Base-by-base conservation (phyloP, 805 yeast species). In the Yarrowia yakushimensis region DNA sequence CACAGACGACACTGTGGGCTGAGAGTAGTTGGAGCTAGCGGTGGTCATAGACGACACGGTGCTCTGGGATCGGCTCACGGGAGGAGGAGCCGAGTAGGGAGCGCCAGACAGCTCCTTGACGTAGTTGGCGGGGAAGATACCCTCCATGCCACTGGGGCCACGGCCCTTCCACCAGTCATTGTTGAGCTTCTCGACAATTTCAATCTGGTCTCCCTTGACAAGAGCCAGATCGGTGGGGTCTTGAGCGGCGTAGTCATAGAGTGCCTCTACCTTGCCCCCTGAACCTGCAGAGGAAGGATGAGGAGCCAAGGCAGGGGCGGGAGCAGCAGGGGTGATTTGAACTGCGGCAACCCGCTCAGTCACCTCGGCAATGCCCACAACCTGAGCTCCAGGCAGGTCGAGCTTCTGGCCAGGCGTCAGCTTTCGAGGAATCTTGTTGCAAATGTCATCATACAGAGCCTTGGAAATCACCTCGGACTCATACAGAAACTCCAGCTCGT, bases 81-180 rank as follows among this genome's bases (percentile, higher is more conserved):
- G 46, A 22, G 67, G 65, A 63, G 71, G 74, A n/a, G 59, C 64
- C 27, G 37, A n/a, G 39, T 48, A 48, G n/a, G 55, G 55, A 3
- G 55, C 22, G 20, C n/a, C 15, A 9, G 43, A 36, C 4, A 55
- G 31, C 23, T 55, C 62, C 59, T 79, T 80, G 55, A 91, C 96
- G 70, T 94, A 93, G 72, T 90, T 90, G 1, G 93, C 77, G 9
- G 99, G 99, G 77, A 94, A 92, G 70, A 92, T 85, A 43, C 98
- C 99, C 8, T 81, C 80, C 5, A 83, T 82, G 64, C 82, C 80
- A 45, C 79, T 72, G 17, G 77, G 76, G 63, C 70, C 70, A 36
- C 73, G 72, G 50, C 99, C 99, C 71, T 83, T 87, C 88, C 94
- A 91, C 99, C 99, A 93, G 70, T 91, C 93, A 37, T 82, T 80